phyloP scores from a whole-genome alignment of 208 protist species.

The Acanthamoeba sp. region DNA sequence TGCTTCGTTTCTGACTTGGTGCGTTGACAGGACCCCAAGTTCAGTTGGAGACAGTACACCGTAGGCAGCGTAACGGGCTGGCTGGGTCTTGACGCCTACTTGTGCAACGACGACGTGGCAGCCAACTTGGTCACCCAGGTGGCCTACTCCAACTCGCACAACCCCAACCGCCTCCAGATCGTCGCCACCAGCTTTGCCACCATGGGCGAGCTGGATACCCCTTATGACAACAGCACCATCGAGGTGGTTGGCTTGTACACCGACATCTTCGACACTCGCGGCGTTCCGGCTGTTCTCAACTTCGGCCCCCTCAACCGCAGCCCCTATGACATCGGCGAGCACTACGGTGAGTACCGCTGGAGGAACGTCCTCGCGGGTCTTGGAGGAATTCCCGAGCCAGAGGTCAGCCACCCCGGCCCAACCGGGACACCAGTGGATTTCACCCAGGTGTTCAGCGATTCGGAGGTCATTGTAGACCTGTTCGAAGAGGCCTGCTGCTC shows the following conservation, averaged over 20 bases:
- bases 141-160: not conserved
- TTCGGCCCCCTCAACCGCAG: not conserved
- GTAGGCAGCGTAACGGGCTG: not conserved
- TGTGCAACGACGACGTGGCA: not conserved
- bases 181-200: too few species aligned
- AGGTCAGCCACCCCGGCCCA: too few species aligned
- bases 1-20: too few species aligned
- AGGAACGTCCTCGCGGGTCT: not conserved
- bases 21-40: not conserved
- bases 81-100: not conserved
- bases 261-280: not conserved
- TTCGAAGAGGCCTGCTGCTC: too few species aligned
- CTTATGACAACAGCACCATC: too few species aligned
- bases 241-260: not conserved
- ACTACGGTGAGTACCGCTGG: not conserved
- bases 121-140: not conserved
- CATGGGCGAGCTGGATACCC: too few species aligned
- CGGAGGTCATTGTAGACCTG: too few species aligned
- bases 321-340: not conserved
- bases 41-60: not conserved
- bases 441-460: too few species aligned
- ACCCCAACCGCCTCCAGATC: not conserved
- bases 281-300: not conserved
- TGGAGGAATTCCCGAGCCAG: not conserved
- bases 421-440: too few species aligned